Percentiles rank a stretch among this genome's conserved stretches.
Evolutionary conservation across 23 red algal genomes (phyloP).

Genomic region (Cyanidiococcus yangmingshanensis): DNA sequence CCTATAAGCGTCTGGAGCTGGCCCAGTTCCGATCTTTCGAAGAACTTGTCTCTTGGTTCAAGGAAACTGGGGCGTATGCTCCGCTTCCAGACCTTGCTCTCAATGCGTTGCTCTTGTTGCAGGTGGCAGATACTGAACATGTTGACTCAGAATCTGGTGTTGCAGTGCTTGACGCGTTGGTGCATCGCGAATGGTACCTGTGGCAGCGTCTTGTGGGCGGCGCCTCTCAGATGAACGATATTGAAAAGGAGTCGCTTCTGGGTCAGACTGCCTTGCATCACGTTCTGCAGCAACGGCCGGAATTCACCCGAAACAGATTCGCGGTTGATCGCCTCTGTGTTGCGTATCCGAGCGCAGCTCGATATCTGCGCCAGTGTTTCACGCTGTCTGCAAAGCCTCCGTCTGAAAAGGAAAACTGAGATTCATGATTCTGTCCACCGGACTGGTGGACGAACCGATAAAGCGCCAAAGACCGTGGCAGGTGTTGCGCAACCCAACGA

Average conservation of each 20-base stretch:
- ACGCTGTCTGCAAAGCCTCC: too few relatives aligned
- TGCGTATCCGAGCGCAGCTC: too few relatives aligned
- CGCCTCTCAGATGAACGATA: neutral
- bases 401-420: too few relatives aligned
- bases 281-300: neutral
- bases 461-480: too few relatives aligned
- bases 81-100: neutral
- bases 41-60: neutral
- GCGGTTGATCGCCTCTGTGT: too few relatives aligned
- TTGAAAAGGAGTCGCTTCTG: neutral
- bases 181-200: slow-evolving; percentile 4
- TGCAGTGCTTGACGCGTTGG: neutral
- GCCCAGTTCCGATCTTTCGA: neutral
- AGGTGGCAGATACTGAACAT: neutral
- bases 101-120: neutral
- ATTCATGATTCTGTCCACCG: too few relatives aligned
- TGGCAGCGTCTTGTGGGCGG: neutral
- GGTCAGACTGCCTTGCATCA: neutral
- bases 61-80: neutral
- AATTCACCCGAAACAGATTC: neutral
- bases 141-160: neutral
- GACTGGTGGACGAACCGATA: too few relatives aligned
- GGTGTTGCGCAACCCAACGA: too few relatives aligned
- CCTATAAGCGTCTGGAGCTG: neutral
- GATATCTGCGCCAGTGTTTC: too few relatives aligned